Percentiles rank a stretch among this genome's conserved stretches.
Conservation (phyloP, 2,329 filamentous ascomycete species). For the Xylariaceae sp. region DNA sequence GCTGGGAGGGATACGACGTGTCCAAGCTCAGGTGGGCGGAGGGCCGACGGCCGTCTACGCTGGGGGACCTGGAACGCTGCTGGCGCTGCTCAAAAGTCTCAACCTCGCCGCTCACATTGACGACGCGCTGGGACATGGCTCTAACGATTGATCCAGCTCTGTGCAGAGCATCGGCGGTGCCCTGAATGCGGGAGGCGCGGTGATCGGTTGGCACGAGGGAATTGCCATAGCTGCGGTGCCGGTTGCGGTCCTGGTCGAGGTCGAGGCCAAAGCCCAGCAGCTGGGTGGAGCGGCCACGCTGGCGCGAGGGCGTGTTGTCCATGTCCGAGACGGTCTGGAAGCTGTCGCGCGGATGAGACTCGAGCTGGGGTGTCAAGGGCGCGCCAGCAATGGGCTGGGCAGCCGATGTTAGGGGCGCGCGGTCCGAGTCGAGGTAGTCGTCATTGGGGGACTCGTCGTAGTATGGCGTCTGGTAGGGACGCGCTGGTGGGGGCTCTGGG, state of each 20-base stretch:
- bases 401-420: conserved; percentile 54
- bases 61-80: conserved; percentile 56
- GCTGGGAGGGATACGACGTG: conserved; percentile 52
- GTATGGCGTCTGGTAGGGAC: conserved; percentile 33
- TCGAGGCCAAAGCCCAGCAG: conserved; percentile 60
- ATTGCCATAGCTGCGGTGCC: conserved; percentile 56
- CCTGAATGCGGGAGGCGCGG: conserved; percentile 60
- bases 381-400: conserved; percentile 55
- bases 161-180: conserved; percentile 62
- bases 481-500: too few relatives aligned
- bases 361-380: conserved; percentile 39
- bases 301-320: conserved; percentile 50
- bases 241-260: conserved; percentile 48
- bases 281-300: conserved; percentile 43
- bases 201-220: conserved; percentile 51
- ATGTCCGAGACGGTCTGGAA: conserved; percentile 56
- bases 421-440: conserved; percentile 55
- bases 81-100: conserved; percentile 75
- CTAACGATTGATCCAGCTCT: conserved; percentile 74
- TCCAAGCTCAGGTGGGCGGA: conserved; percentile 41
- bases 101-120: conserved; percentile 92
- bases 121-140: conserved; percentile 93
- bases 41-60: conserved; percentile 49
- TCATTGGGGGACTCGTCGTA: conserved; percentile 40
- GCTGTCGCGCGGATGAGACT: conserved; percentile 49